Evolutionary conservation across 2,329 filamentous ascomycete species (phyloP).

Genomic region (Macrophomina tecta): DNA sequence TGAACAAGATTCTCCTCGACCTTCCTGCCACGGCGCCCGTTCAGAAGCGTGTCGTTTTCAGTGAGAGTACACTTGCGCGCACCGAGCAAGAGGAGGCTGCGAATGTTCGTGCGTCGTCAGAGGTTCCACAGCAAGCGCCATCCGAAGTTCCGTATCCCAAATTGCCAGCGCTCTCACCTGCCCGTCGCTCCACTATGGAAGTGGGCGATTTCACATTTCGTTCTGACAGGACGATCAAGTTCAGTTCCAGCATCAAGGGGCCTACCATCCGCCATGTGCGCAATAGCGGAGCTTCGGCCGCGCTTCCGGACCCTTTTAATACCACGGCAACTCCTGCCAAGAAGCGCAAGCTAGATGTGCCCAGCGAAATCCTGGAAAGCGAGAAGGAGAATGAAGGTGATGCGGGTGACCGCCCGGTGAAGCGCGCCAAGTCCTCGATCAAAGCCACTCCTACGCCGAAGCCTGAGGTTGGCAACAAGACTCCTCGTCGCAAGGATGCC

Average conservation of each 20-base stretch:
- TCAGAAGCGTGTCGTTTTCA: conserved; percentile 84
- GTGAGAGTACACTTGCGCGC: conserved; percentile 62
- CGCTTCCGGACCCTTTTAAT: conserved; percentile 31
- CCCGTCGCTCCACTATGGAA: conserved; percentile 40
- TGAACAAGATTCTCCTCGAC: conserved; percentile 61
- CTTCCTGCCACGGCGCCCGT: conserved; percentile 70
- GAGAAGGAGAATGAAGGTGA: conserved; percentile 53
- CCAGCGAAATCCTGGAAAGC: conserved; percentile 41
- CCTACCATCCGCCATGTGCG: conserved; percentile 50
- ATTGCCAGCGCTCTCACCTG: conserved; percentile 38
- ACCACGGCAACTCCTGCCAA: conserved; percentile 37
- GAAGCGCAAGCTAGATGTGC: conserved; percentile 50
- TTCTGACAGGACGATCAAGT: conserved; percentile 52
- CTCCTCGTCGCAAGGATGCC: conserved; percentile 32
- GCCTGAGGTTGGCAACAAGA: conserved; percentile 35
- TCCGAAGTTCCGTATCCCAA: conserved; percentile 45
- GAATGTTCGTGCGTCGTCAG: conserved; percentile 40
- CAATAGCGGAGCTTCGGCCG: conserved; percentile 48
- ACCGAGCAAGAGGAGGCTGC: conserved; percentile 36
- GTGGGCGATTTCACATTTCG: conserved; percentile 57
- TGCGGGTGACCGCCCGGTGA: conserved; percentile 40
- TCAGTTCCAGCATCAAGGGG: conserved; percentile 43
- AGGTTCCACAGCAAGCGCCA: conserved; percentile 36
- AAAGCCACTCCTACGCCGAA: conserved; percentile 36
- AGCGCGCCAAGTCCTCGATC: conserved; percentile 41